Conservation (phyloP, 73 alveolate genomes). For the Durusdinium trenchii region DNA sequence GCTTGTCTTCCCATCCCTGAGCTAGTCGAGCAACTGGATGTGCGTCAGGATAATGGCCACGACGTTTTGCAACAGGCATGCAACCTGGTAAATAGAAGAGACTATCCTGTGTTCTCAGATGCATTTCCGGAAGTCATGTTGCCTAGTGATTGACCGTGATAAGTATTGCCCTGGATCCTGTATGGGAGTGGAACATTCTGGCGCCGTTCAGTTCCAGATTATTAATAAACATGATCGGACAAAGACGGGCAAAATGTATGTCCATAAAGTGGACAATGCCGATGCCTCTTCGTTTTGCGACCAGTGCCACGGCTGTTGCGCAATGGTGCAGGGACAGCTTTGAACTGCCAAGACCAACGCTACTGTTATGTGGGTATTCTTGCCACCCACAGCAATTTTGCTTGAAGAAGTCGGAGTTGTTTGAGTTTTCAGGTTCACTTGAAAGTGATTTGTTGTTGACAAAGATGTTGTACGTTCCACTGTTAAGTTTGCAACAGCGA, state of each 20-base stretch:
- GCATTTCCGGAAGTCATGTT: background rate
- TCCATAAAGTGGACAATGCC: too few relatives aligned
- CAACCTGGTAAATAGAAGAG: background rate
- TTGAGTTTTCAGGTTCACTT: background rate
- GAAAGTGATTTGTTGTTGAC: background rate
- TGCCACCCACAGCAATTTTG: background rate
- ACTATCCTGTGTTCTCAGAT: background rate
- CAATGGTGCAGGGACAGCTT: too few relatives aligned
- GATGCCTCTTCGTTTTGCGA: too few relatives aligned
- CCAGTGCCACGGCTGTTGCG: background rate
- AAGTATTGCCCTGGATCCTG: background rate
- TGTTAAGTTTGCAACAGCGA: background rate
- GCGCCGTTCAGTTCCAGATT: too few relatives aligned
- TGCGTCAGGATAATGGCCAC: background rate
- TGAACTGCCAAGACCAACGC: background rate
- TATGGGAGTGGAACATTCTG: background rate
- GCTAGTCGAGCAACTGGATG: background rate
- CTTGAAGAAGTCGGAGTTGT: background rate
- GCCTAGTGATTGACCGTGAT: background rate
- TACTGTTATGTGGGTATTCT: background rate
- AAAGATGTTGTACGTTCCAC: background rate
- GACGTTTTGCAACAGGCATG: background rate
- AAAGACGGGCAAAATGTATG: too few relatives aligned
- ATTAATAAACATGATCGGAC: too few relatives aligned
- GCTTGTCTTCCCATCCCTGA: too few relatives aligned